These are phyloP conservation scores for Kokia cookei DNA, from an alignment of 441 rosid genomes.

Conservation along the genomic window DNA sequence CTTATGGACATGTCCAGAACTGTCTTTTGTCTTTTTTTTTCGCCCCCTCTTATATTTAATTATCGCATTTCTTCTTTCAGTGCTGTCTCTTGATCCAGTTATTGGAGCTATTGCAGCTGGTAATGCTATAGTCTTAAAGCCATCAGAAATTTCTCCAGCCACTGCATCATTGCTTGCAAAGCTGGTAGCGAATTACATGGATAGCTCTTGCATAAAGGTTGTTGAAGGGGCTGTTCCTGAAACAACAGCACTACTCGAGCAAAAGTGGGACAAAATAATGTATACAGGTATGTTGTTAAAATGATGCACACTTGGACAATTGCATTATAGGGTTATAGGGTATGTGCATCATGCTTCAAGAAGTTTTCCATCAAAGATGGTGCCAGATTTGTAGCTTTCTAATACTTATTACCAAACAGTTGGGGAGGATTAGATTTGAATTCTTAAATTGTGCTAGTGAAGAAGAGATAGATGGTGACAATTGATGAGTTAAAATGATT, in stretches of 20 bases:
- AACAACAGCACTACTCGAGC: slow-evolving; percentile 65
- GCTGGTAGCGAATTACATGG: slow-evolving; percentile 49
- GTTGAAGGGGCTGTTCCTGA: slow-evolving; percentile 66
- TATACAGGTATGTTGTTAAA: slow-evolving; percentile 50
- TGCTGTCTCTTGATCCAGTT: slow-evolving; percentile 68
- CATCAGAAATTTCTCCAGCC: slow-evolving; percentile 74
- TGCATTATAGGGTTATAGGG: neutral
- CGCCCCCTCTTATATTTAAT: neutral
- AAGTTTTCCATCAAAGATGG: neutral
- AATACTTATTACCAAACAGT: neutral
- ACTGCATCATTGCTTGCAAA: slow-evolving; percentile 51
- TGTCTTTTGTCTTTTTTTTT: neutral
- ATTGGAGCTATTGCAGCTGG: slow-evolving; percentile 85
- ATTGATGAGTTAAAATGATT: neutral
- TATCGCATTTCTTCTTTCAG: slow-evolving; percentile 27
- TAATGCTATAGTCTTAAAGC: slow-evolving; percentile 64
- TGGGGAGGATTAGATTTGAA: neutral
- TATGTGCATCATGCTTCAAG: neutral
- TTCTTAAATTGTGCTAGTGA: neutral
- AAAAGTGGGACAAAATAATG: slow-evolving; percentile 78
- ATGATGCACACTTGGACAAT: neutral
- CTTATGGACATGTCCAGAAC: neutral
- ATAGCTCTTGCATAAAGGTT: slow-evolving; percentile 49
- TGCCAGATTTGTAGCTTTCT: neutral
- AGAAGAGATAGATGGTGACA: neutral